Percentiles rank a stretch among this genome's conserved stretches.
phyloP scores from a whole-genome alignment of 257 asterid species.

The Leptodermis oblonga region DNA sequence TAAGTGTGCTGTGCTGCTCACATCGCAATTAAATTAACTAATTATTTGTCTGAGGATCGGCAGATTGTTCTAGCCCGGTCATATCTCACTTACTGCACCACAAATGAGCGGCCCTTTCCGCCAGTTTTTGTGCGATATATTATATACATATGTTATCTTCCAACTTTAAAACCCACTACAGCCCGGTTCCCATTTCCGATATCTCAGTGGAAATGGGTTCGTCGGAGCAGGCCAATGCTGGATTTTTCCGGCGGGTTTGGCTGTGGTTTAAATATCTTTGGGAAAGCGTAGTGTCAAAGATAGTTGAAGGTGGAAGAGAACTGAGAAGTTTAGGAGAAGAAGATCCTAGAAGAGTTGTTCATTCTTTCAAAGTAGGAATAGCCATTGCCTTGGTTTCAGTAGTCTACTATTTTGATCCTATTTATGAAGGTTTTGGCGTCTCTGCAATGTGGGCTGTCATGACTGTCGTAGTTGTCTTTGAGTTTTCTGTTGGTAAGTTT shows the following conservation, averaged over 20 bases:
- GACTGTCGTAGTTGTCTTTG: conserved; percentile 67
- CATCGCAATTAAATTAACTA: too few relatives aligned
- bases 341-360: conserved; percentile 60
- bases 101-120: too few relatives aligned
- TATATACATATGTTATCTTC: too few relatives aligned
- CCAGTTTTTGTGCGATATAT: too few relatives aligned
- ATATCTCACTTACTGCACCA: too few relatives aligned
- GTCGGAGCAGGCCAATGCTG: conserved; percentile 17
- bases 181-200: background rate
- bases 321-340: conserved; percentile 45
- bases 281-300: conserved; percentile 16
- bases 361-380: conserved; percentile 55
- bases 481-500: conserved; percentile 62
- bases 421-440: conserved; percentile 59
- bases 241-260: background rate
- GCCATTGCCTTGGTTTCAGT: conserved; percentile 56
- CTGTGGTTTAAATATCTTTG: conserved; percentile 20
- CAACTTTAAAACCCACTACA: too few relatives aligned
- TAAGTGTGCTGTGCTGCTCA: too few relatives aligned
- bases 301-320: conserved; percentile 12
- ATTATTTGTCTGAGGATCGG: too few relatives aligned
- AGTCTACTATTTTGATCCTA: conserved; percentile 55
- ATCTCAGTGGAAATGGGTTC: conserved; percentile 30
- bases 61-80: too few relatives aligned
- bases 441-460: conserved; percentile 79